Conservation (phyloP, 176 grass and related monocot genomes). For the Musa acuminata region DNA sequence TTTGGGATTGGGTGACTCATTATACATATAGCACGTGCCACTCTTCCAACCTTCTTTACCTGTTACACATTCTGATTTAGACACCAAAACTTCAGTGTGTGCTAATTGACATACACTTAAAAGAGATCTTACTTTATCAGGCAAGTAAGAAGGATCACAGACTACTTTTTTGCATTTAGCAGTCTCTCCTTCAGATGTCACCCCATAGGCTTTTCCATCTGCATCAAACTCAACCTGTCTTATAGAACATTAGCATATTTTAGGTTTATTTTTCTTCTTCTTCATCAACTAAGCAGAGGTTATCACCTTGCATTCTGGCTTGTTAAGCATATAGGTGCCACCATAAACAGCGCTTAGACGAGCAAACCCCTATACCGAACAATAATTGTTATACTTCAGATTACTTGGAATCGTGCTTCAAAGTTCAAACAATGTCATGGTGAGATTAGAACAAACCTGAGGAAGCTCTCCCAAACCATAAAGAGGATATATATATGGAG, state of each 20-base stretch:
- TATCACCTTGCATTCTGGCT: conserved; percentile 90
- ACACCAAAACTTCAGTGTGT: background rate
- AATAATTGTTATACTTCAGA: background rate
- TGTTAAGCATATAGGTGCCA: conserved; percentile 98
- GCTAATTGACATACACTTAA: background rate
- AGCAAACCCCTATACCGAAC: conserved; percentile 57
- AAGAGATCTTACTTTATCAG: conserved; percentile 57
- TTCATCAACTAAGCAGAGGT: background rate
- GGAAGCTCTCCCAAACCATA: conserved; percentile 92
- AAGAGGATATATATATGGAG: conserved; percentile 92
- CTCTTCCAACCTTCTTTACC: conserved; percentile 90
- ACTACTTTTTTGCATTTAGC: conserved; percentile 93
- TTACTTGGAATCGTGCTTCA: background rate
- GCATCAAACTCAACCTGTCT: conserved; percentile 81
- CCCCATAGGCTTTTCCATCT: conserved; percentile 69
- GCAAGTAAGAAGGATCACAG: conserved; percentile 84
- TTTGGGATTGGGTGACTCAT: conserved; percentile 92
- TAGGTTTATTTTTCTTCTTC: background rate
- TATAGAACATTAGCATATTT: background rate
- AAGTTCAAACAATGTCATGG: background rate
- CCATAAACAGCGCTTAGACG: conserved; percentile 96
- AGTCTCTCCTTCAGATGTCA: conserved; percentile 89
- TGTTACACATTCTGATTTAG: conserved; percentile 18
- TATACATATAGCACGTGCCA: conserved; percentile 85
- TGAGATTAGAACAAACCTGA: conserved; percentile 51